Evolutionary conservation across 495 filamentous ascomycete species (phyloP).

Genomic region (Penicillium simplicissimum): DNA sequence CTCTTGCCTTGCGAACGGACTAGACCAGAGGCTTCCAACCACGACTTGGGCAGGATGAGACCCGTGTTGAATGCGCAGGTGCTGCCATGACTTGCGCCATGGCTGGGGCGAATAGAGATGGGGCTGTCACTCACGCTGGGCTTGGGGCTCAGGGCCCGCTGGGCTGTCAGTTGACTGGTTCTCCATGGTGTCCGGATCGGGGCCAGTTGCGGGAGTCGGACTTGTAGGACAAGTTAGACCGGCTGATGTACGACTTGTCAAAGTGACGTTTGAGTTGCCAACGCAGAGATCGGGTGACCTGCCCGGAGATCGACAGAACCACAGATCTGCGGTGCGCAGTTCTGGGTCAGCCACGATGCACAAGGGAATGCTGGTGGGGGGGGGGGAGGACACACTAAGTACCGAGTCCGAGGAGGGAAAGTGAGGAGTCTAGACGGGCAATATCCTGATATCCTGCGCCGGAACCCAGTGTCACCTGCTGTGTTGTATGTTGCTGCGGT

Average conservation of each 20-base stretch:
- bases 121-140: slow-evolving; percentile 21
- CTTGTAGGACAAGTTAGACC: slow-evolving; percentile 2
- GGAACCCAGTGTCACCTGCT: background rate
- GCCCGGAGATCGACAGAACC: slow-evolving; percentile 36
- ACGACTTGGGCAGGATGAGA: background rate
- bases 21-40: background rate
- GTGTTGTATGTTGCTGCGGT: background rate
- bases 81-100: background rate
- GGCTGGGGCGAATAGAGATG: slow-evolving; percentile 7
- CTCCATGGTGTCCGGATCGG: slow-evolving; percentile 17
- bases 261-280: slow-evolving; percentile 38
- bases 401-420: slow-evolving; percentile 9
- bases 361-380: background rate
- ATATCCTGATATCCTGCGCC: background rate
- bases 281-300: slow-evolving; percentile 47
- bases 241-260: slow-evolving; percentile 9
- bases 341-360: slow-evolving; percentile 22
- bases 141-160: slow-evolving; percentile 28
- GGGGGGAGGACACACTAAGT: slow-evolving; percentile 4
- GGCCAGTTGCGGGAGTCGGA: background rate
- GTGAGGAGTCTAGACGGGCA: background rate
- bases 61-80: background rate
- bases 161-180: slow-evolving; percentile 27
- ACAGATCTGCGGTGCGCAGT: slow-evolving; percentile 26
- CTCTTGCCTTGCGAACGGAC: background rate